Evolutionary conservation across 139 green algal genomes (phyloP), one percentile per base, ranked within the genome.

Genomic region (Nannochloris sp.): DNA sequence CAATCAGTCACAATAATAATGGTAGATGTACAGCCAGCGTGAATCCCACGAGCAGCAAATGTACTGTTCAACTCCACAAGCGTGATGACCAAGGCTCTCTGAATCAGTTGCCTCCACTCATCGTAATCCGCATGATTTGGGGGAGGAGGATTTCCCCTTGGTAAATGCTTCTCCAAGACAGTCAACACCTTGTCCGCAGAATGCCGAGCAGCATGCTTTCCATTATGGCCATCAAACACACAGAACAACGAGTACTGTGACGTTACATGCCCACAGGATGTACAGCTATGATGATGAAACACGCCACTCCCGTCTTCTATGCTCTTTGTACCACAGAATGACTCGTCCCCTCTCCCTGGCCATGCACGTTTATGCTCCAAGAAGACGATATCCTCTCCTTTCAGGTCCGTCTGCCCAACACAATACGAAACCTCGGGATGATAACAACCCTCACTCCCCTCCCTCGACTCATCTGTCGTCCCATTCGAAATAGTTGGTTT

Each of bases 221-320:
- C 82, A 48, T 87, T 89, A 68, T 89, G 82, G 0, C 82, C 82
- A 60, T 89, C 82, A 55, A 81, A 86, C 14, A 90, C 66, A 4
- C 50, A 67, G 57, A 68, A 85, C 12, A 87, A 45, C 5, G 61
- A 69, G 20, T 78, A 82, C 51, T 49, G 8, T 20, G 9, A 33
- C 2, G 50, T 59, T 5, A 56, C 25, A 29, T 31, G n/a, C 10
- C 30, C 30, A 61, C 48, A 63, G 16, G 2, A 25, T 33, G 49
- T 29, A 2, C 60, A 66, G 26, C 20, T 53, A 63, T 67, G 40
- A 16, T n/a, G 30, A 16, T 55, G 11, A 36, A 29, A 44, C 26
- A 23, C 33, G 33, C 33, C 33, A 40, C 11, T 53, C 46, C n/a
- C n/a, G 46, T 53, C 46, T 23, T 23, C 46, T 28, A 28, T 53